Evolutionary conservation across 495 filamentous ascomycete species (phyloP), one percentile per base, ranked within the genome.

Genomic region (Saxispiralis lemnorum): DNA sequence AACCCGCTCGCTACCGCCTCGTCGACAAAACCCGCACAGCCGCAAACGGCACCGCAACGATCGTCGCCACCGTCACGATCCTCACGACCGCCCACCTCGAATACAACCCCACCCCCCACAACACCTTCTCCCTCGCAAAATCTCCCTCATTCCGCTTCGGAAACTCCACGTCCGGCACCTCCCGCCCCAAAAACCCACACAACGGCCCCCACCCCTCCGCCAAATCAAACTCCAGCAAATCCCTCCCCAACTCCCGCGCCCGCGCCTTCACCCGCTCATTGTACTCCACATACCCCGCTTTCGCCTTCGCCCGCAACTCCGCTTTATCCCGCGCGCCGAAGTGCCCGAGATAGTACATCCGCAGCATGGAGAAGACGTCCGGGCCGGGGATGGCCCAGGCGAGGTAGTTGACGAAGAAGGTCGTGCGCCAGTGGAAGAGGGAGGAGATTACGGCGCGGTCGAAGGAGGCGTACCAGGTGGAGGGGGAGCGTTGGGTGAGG

Each of bases 391-490:
- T 10, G n/a, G 12, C 20, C 42, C 42, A 6, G 14, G 14, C 30
- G 7, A 35, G 35, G 18, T 41, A 35, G 44, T 51, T 39, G 30
- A 35, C 39, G 24, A 34, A 44, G 16, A 38, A 33, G 14, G 28
- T n/a, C 13, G 38, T 30, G 24, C 43, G 31, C 7, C 10, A 13
- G 6, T 13, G 21, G n/a, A 51, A 7, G 2, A 28, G 9, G 5
- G 24, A 28, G 24, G 43, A 38, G 37, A 42, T 34, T 16, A 47
- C 24, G 7, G 35, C 37, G 21, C 44, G 34, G 2, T 51, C 43
- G 20, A 46, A 21, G 10, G 43, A 19, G 2, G 18, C 32, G 46
- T 60, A 61, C 71, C 68, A 71, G 6, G 49, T 55, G 46, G 66
- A 57, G 16, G 59, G 58, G 24, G 59, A 51, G 19, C 66, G 59